These are phyloP conservation scores for Sugiyamaella xylanicola DNA, from an alignment of 1,139 yeast genomes.

Conservation along the genomic window DNA sequence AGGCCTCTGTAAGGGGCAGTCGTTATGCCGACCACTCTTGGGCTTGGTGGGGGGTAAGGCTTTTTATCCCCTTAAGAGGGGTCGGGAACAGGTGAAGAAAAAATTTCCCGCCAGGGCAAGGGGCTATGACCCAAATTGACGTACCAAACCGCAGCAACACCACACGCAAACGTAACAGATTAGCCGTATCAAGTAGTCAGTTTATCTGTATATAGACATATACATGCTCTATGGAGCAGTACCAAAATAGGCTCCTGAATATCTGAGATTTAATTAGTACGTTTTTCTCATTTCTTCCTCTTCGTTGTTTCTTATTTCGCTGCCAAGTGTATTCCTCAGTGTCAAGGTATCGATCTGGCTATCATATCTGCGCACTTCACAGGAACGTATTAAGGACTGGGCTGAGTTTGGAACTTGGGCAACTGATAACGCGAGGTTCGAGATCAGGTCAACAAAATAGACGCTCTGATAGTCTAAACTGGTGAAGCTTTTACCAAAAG, in stretches of 20 bases:
- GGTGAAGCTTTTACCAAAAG: too few species aligned
- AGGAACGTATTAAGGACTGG: too few species aligned
- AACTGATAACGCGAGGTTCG: neutral
- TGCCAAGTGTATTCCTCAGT: neutral
- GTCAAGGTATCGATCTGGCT: neutral
- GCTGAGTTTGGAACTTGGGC: too few species aligned
- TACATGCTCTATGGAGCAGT: neutral
- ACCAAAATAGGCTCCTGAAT: neutral
- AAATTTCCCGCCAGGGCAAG: neutral
- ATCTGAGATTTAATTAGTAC: neutral
- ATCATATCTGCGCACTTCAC: neutral
- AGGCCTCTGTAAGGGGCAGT: neutral
- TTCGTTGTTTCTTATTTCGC: neutral
- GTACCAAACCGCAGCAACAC: slow-evolving; percentile 1
- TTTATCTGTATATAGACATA: neutral
- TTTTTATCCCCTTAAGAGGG: neutral
- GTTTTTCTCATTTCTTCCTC: neutral
- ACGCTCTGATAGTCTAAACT: neutral
- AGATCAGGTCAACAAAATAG: neutral
- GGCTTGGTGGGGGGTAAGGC: neutral
- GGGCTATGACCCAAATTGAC: neutral
- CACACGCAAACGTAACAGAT: neutral
- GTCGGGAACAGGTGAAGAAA: neutral
- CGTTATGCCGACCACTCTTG: neutral
- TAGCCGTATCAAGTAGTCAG: neutral